Conservation (phyloP, 805 yeast species). For the Hanseniaspora hatyaiensis region DNA sequence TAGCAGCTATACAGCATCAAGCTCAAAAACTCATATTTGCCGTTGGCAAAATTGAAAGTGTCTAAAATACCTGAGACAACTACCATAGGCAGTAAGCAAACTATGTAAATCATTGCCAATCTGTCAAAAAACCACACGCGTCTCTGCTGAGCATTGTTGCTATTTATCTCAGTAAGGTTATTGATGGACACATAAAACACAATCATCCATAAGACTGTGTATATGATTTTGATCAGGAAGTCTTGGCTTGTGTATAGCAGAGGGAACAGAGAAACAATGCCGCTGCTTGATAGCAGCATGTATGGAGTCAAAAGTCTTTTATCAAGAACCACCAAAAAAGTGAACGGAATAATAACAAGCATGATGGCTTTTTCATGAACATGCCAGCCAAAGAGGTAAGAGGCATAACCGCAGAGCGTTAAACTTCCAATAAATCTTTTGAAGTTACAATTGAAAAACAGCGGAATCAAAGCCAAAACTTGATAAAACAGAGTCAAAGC, state of each 20-base stretch:
- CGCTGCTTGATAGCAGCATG: slow-evolving; percentile 61
- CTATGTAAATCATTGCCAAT: slow-evolving; percentile 50
- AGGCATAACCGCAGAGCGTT: slow-evolving; percentile 80
- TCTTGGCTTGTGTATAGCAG: slow-evolving; percentile 70
- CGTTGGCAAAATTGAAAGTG: slow-evolving; percentile 40
- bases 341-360: slow-evolving; percentile 75
- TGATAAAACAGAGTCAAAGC: slow-evolving; percentile 76
- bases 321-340: slow-evolving; percentile 62
- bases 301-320: slow-evolving; percentile 61
- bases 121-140: slow-evolving; percentile 61
- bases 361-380: slow-evolving; percentile 97
- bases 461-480: slow-evolving; percentile 59
- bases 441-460: slow-evolving; percentile 58
- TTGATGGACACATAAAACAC: slow-evolving; percentile 61
- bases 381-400: slow-evolving; percentile 95
- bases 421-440: slow-evolving; percentile 72
- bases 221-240: slow-evolving; percentile 60
- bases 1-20: slow-evolving; percentile 77
- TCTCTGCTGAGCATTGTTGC: slow-evolving; percentile 29
- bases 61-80: slow-evolving; percentile 38
- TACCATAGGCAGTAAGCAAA: slow-evolving; percentile 58
- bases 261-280: slow-evolving; percentile 82
- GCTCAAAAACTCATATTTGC: slow-evolving; percentile 54
- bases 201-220: slow-evolving; percentile 77
- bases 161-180: slow-evolving; percentile 44